Percentiles rank a stretch among this genome's conserved stretches.
Evolutionary conservation across 768 basidiomycete species (phyloP).

Genomic region (Xerocomus potaroensis): DNA sequence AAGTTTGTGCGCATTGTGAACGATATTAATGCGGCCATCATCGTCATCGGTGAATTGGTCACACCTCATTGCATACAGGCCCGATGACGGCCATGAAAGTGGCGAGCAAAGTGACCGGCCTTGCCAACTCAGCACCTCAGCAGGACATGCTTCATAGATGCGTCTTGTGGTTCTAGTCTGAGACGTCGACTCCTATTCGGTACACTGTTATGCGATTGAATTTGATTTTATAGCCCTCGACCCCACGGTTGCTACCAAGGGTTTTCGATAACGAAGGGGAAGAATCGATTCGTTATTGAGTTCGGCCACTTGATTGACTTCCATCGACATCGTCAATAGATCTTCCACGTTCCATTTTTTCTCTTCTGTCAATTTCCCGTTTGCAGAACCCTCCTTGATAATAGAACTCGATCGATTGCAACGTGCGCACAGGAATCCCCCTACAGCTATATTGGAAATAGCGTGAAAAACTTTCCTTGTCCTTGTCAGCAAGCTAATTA

Average conservation of each 20-base stretch:
- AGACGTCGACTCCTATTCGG: conserved; percentile 28
- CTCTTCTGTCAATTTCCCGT: conserved; percentile 43
- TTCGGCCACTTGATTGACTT: conserved; percentile 47
- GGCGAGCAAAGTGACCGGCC: conserved; percentile 8
- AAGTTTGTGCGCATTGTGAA: conserved; percentile 4
- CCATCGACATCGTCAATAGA: conserved; percentile 44
- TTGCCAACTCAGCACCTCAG: neutral
- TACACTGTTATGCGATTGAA: conserved; percentile 9
- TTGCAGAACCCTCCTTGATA: conserved; percentile 43
- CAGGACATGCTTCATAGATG: too few species aligned
- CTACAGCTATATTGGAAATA: too few species aligned
- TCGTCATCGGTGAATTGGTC: conserved; percentile 1
- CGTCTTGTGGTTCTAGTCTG: conserved; percentile 21
- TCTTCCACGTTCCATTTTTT: conserved; percentile 57
- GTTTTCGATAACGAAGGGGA: conserved; percentile 52
- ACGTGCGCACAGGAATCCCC: too few species aligned
- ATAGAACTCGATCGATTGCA: too few species aligned
- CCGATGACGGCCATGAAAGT: conserved; percentile 14
- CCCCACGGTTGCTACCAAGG: conserved; percentile 44
- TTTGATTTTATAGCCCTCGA: conserved; percentile 42
- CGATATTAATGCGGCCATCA: conserved; percentile 7
- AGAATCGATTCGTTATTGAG: conserved; percentile 37
- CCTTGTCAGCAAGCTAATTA: too few species aligned
- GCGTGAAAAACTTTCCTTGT: too few species aligned
- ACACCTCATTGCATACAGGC: conserved; percentile 13